Conservation (phyloP, 164 flowering plant genomes). For the Annona cherimola region DNA sequence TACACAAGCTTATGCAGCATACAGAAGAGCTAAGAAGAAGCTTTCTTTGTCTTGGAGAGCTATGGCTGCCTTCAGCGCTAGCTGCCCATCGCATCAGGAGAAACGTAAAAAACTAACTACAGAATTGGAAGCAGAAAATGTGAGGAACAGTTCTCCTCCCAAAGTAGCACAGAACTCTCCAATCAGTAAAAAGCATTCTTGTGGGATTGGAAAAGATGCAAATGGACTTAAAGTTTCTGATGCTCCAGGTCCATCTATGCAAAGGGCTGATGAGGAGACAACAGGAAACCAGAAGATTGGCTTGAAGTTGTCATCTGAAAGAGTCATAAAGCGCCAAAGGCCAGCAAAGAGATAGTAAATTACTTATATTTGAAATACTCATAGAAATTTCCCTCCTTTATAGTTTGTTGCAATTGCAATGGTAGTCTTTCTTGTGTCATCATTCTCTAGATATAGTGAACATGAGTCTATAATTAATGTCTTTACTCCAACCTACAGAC, state of each 20-base stretch:
- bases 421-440: not conserved
- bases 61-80: slow-evolving; percentile 29
- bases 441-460: not conserved
- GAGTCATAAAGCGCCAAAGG: slow-evolving; percentile 3
- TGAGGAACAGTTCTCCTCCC: slow-evolving; percentile 2
- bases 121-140: slow-evolving; percentile 4
- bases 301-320: slow-evolving; percentile 2
- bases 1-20: slow-evolving; percentile 40
- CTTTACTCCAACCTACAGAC: not conserved
- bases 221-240: not conserved
- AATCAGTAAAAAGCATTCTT: not conserved
- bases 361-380: not conserved
- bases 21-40: slow-evolving; percentile 26
- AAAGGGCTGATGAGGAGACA: not conserved
- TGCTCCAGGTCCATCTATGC: slow-evolving; percentile 1
- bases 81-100: slow-evolving; percentile 5
- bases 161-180: not conserved
- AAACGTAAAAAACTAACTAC: not conserved
- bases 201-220: slow-evolving; percentile 6
- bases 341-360: slow-evolving; percentile 10
- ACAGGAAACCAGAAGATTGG: not conserved
- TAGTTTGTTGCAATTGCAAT: not conserved
- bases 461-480: not conserved
- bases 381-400: not conserved
- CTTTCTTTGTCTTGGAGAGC: slow-evolving; percentile 36